Base-by-base conservation (phyloP, 2,329 filamentous ascomycete species). In the Claviceps sp. region DNA sequence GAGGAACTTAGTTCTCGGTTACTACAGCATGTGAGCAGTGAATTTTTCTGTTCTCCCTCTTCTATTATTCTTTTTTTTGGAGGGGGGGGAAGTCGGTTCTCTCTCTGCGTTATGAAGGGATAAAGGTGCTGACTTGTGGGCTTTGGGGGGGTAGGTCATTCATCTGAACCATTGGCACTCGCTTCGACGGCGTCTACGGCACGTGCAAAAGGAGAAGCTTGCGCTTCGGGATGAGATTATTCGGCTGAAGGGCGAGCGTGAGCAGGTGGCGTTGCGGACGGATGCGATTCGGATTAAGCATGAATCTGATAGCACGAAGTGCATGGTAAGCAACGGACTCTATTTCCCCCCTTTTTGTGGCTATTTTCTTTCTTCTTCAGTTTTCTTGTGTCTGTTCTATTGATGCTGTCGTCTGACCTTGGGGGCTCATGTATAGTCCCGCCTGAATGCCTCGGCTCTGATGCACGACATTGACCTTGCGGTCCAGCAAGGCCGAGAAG, bases 401-500 rank as follows among this genome's bases (percentile, higher is more conserved):
- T 5, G 4, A 7, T 47, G 0, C 7, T 36, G 20, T 18, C 3
- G n/a, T 16, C 24, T 49, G 14, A 41, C 47, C 13, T 14, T 4
- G 5, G 30, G 16, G 9, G 24, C 4, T 18, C 2, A 2, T 13
- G 3, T 41, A 0, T 26, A 68, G 62, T 69, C 74, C 54, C 72
- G 75, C 55, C 68, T 80, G 14, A 69, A 72, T 9, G 68, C 82
- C 16, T 84, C 81, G 18, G 71, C 73, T 3, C 64, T 74, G 6
- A 77, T 84, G 72, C 75, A 84, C 56, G 77, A 83, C 53, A 73
- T 84, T 52, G 80, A 84, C 50, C 63, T 83, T 18, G 79, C 76
- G 0, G 69, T 77, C 9, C 72, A 76, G 47, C 71, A 73, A 45
- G 73, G 74, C 41, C 70, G 70, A 4, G 72, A 72, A 24, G 76